Base-by-base conservation (phyloP, 257 asterid genomes). In the Galeopsis tetrahit region DNA sequence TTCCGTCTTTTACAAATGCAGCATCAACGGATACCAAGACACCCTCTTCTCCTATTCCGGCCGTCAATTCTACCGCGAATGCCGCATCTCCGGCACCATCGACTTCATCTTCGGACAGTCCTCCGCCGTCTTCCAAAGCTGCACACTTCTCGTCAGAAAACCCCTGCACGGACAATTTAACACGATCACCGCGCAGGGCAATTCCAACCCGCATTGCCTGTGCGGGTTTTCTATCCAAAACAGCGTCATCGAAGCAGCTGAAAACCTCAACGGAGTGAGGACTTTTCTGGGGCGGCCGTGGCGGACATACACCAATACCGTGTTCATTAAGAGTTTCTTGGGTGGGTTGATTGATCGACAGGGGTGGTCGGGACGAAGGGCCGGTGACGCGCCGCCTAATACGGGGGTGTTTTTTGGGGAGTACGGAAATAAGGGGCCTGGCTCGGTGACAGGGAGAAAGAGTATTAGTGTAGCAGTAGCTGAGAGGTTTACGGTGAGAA, bases 51-150 rank as follows among this genome's bases (percentile, higher is more conserved):
- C 78, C 33, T 78, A 66, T 38, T 57, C 77, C 8, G 72, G 39
- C 21, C 66, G 78, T 11, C 85, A 84, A 32, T 84, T 84, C 61
- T 81, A 66, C 58, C 76, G 82, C 32, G 77, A 78, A 42, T 78
- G 85, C 75, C 34, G 43, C 1, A 76, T 84, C 13, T 78, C 63
- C 17, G 85, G 88, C 28, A 84, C 88, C 1, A 46, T 81, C 4
- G 88, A 84, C 62, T 76, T 84, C 74, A 84, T 84, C 38, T 84
- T 84, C 2, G 85, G 88, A n/a, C 2, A 14, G 0, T 70, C 88
- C 2, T 55, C 84, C 2, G 77, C 73, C 4, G 85, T 84, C 8
- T 72, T 84, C 21, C 88, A 84, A 34, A 48, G 34, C 14, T 65
- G 79, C 61, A 17, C 10, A 32, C 75, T 84, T 2, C 44, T 33